Base-by-base conservation (phyloP, 2,329 filamentous ascomycete genomes). In the Cryphonectria radicalis region DNA sequence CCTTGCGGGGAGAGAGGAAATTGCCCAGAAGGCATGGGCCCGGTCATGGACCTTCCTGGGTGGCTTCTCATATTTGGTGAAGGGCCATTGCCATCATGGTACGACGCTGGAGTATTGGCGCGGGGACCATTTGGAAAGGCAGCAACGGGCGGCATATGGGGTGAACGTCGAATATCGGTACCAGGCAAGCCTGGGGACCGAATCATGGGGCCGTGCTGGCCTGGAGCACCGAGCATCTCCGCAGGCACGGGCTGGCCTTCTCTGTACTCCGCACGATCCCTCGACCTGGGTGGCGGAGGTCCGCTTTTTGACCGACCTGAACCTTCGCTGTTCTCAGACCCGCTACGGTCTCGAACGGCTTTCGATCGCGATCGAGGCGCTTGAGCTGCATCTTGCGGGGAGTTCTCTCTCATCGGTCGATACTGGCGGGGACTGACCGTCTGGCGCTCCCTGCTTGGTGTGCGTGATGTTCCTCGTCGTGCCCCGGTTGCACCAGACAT, bases 271-370 rank as follows among this genome's bases (percentile, higher is more conserved):
- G 80, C 80, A 57, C 79, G 80, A 22, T 84, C 84, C 59, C 81
- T 80, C 13, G 82, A 76, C 37, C 82, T 57, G 28, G 70, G 80
- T 4, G 79, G 80, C 3, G 79, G 77, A 11, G 81, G 82, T n/a
- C 83, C 81, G 70, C 80, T 82, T 42, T 79, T 79, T 32, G 81
- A 80, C 63, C 80, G 78, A 13, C 80, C 81, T 46, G 74, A 76
- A 40, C 81, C 81, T n/a, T 79, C 83, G 77, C 87, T 88, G 3
- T 86, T 81, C 32, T 89, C 87, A 0, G 87, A 89, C 43, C 86
- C 86, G 73, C 87, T 89, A 59, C 87, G 81, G 60, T 88, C 84
- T 13, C 87, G 82, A 60, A 88, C 86, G 0, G 80, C 81, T 32
- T 74, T 75, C 4, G 79, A 80, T 0, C 77, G 74, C 19, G 78